Evolutionary conservation across 441 rosid genomes (phyloP), one percentile per base, ranked within the genome.

Genomic region (Omphalea diandra): DNA sequence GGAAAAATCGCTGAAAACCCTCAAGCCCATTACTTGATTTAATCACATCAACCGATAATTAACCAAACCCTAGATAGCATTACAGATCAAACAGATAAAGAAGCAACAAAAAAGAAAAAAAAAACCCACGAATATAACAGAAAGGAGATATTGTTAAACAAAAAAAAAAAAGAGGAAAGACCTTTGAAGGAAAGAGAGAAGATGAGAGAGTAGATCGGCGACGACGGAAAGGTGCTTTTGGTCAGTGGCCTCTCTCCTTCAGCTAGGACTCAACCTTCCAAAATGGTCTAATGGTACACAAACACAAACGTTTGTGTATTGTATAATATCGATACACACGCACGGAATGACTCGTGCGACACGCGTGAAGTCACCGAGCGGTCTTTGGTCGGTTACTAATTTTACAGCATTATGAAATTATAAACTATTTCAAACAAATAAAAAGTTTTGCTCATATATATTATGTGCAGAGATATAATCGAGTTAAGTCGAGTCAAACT

Each of bases 201-300:
- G 55, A 20, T 8, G 32, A 50, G 3, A 24, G 31, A 33, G 14
- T 7, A 14, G 22, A 50, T 24, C 32, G 43, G 32, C 40, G 5
- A 43, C 4, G 7, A 22, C 33, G 12, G 29, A 27, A 44, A n/a
- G 49, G 38, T n/a, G 24, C n/a, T n/a, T n/a, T n/a, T n/a, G n/a
- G n/a, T n/a, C n/a, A n/a, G n/a, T n/a, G n/a, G n/a, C 3, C 3
- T 46, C 29, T n/a, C n/a, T 31, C 68, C 8, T 17, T 52, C n/a
- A 52, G 49, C 70, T 53, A 46, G 56, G 68, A 26, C 40, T 63
- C 29, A 6, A 44, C 26, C 14, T 61, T 61, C 47, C 41, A 57
- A 26, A 33, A 18, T 6, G 1, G 1, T 6, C 50, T 14, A 7
- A 0, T 0, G 18, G n/a, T n/a, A n/a, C n/a, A n/a, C n/a, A n/a